Conservation (phyloP, 495 filamentous ascomycete species). For the Neurospora intermedia region DNA sequence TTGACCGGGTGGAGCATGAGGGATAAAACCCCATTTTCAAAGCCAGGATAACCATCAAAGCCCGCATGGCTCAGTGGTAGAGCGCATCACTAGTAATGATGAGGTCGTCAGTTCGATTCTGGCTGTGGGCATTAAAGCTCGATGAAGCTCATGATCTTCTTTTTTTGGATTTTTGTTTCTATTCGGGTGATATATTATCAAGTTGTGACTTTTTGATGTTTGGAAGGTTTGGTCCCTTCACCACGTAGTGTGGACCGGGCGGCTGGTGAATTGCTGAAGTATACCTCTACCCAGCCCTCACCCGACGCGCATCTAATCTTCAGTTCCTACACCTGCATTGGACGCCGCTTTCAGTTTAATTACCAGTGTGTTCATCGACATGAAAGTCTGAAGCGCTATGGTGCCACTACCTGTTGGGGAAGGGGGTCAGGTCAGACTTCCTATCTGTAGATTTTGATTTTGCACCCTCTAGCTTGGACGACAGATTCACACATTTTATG, state of each 20-base stretch:
- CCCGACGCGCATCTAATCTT: neutral
- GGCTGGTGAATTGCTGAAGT: neutral
- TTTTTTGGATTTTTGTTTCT: neutral
- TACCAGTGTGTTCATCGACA: neutral
- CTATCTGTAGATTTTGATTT: neutral
- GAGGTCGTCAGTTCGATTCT: neutral
- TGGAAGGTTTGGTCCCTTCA: neutral
- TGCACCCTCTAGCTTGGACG: neutral
- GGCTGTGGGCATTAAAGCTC: neutral
- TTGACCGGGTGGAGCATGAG: neutral
- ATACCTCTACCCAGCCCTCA: neutral
- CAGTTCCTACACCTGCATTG: too few species aligned
- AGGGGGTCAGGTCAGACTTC: too few species aligned
- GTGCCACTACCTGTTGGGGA: too few species aligned
- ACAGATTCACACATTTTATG: neutral
- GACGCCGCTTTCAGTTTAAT: neutral
- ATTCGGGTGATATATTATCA: neutral
- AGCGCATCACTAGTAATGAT: neutral
- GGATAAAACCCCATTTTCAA: neutral
- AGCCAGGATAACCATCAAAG: neutral
- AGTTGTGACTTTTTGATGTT: neutral
- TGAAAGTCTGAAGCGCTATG: neutral
- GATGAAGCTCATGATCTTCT: neutral
- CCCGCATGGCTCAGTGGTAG: neutral
- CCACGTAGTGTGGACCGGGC: neutral